Base-by-base conservation (phyloP, 805 yeast species). In the Priceomyces castillae region DNA sequence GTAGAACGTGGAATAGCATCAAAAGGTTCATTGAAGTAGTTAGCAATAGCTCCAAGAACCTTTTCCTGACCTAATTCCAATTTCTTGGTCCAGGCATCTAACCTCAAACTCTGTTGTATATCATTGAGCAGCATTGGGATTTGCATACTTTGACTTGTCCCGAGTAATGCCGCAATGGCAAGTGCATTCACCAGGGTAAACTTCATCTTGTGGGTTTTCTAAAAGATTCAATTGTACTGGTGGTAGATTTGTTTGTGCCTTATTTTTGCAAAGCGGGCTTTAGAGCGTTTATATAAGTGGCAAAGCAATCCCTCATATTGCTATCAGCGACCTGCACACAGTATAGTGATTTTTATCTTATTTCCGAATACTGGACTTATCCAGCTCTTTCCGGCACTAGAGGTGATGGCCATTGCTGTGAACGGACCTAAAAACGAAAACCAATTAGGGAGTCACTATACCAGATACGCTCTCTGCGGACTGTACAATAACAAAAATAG, bases 1-100 rank as follows among this genome's bases (percentile, higher is more conserved):
- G 82, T 62, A 10, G 75, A 80, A 3, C 65, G 57, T 14, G 84
- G 69, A 36, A 82, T 52, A 12, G 69, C 50, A 22, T 74, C 79
- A 22, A 74, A 43, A 3, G 83, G 78, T 48, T 78, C 71, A 42
- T 77, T 74, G 53, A 81, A 59, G 23, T 75, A 74, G 33, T 68
- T 67, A 15, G 82, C 69, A 41, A 82, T 82, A 43, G 77, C 64
- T 37, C 66, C 67, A 40, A 79, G 52, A 31, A 78, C 53, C 23
- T 55, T 56, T 51, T 54, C 43, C 40, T 53, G 56, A 37, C 65
- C 61, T 31, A 48, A 46, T 14, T 45, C 49, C 34, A 50, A 41
- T 9, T 42, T 25, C 26, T 39, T 40, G 30, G 9, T 23, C 31
- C 31, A 25, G 34, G 40, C 33, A 28, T 49, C 49, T 30, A 54